These are phyloP conservation scores for Saturnispora saitoi DNA, from an alignment of 805 yeast genomes.

Conservation along the genomic window DNA sequence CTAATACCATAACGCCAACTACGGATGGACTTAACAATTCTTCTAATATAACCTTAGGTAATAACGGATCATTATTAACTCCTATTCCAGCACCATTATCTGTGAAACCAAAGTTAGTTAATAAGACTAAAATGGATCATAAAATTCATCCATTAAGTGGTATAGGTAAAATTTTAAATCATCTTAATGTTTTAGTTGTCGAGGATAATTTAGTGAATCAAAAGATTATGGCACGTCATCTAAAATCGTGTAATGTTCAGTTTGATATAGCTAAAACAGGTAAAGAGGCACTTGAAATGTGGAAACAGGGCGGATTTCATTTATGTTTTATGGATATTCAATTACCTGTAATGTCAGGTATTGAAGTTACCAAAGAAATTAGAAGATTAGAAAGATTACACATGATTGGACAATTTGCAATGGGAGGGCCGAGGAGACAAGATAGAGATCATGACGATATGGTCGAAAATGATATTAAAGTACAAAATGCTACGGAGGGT, in stretches of 20 bases:
- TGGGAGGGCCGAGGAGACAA: constrained; percentile 13
- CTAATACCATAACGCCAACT: constrained; percentile 1
- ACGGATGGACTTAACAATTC: neutral
- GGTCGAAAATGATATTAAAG: neutral
- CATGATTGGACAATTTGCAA: constrained; percentile 55
- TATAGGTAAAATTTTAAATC: constrained; percentile 64
- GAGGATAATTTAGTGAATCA: constrained; percentile 95
- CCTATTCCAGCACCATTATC: neutral
- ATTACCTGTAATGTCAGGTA: constrained; percentile 90
- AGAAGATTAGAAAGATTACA: constrained; percentile 74
- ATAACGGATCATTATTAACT: neutral
- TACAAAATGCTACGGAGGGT: neutral
- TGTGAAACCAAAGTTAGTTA: neutral
- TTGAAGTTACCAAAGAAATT: constrained; percentile 90
- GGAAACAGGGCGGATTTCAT: constrained; percentile 93
- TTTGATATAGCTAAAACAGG: constrained; percentile 89
- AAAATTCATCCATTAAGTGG: constrained; percentile 8
- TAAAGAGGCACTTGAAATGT: constrained; percentile 86
- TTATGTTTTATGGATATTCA: constrained; percentile 95
- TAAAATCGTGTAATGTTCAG: constrained; percentile 76
- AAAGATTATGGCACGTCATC: constrained; percentile 80
- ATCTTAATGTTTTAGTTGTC: constrained; percentile 83
- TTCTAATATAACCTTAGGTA: neutral
- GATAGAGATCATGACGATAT: constrained; percentile 12
- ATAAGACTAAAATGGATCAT: constrained; percentile 7